Evolutionary conservation across 164 flowering plant species (phyloP), one percentile per base, ranked within the genome.

Genomic region (Liquidambar formosana): DNA sequence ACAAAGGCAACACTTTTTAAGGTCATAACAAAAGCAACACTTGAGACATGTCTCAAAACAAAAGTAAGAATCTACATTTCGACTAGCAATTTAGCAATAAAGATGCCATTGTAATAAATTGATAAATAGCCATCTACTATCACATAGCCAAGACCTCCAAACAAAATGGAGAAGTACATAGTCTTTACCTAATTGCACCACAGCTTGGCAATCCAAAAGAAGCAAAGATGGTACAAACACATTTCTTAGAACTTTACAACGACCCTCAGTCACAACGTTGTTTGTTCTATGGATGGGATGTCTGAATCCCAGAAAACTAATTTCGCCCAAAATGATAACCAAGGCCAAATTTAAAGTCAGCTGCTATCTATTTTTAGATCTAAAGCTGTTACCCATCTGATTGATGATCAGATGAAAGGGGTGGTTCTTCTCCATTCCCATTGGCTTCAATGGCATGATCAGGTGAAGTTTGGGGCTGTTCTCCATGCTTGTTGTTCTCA

Each of bases 401-500:
- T 28, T 61, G 59, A 54, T 64, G 67, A 63, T 68, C 66, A 45
- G 83, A 72, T 58, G 85, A 70, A 26, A 62, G 41, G 25, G 80
- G 75, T 8, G 68, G 68, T 64, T 72, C 75, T 51, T 79, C 86
- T 56, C 77, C 83, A 46, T 73, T 67, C 28, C 26, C 83, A 51
- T 49, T 77, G 19, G 69, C 56, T 58, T 74, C 86, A 47, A 73
- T 51, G 46, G 84, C 79, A 54, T 73, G 78, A 57, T 79, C 88
- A 33, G 41, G 41, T 33, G 41, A 33, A 51, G 81, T 75, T 14
- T 77, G 67, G 23, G 81, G 69, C 57, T 83, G 82, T 53, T 80
- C 88, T 52, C 80, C 91, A 57, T 64, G 79, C 49, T 86, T 93
- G 67, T 43, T 71, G n/a, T 86, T 79, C 76, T 90, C 98, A 8